A percentile compares a stretch with the other conserved stretches of the same genome.
Evolutionary conservation across 768 basidiomycete genomes (phyloP).

Genomic region (Lactarius evosmus): DNA sequence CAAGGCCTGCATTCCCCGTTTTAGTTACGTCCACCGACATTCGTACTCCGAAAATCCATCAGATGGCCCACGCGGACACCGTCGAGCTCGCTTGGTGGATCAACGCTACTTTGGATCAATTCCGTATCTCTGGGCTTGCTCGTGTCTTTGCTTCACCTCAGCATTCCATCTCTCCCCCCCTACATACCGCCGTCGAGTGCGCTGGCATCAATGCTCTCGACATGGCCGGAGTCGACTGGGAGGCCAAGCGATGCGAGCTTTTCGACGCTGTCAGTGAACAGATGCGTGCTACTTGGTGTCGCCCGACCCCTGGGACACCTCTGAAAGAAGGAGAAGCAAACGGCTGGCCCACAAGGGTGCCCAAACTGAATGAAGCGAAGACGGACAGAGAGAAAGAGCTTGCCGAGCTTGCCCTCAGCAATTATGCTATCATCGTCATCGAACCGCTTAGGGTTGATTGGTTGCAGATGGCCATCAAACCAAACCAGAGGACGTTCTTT

Average conservation of each 20-base stretch:
- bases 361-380: slow-evolving; percentile 41
- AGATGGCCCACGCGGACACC: slow-evolving; percentile 47
- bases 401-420: slow-evolving; percentile 53
- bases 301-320: slow-evolving; percentile 59
- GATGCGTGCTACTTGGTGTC: slow-evolving; percentile 71
- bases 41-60: slow-evolving; percentile 63
- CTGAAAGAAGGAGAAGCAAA: slow-evolving; percentile 54
- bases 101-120: slow-evolving; percentile 63
- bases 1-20: slow-evolving; percentile 50
- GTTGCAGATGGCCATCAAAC: slow-evolving; percentile 54
- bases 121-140: slow-evolving; percentile 59
- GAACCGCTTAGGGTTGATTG: slow-evolving; percentile 71
- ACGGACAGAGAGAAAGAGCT: slow-evolving; percentile 44
- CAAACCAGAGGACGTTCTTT: slow-evolving; percentile 58
- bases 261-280: slow-evolving; percentile 57
- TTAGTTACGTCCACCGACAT: slow-evolving; percentile 69
- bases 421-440: slow-evolving; percentile 70
- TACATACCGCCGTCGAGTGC: slow-evolving; percentile 19
- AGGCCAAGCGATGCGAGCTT: slow-evolving; percentile 52
- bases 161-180: slow-evolving; percentile 38
- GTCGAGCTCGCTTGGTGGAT: slow-evolving; percentile 78
- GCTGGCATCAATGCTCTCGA: slow-evolving; percentile 28
- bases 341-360: slow-evolving; percentile 57
- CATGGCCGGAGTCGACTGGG: slow-evolving; percentile 54
- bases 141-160: slow-evolving; percentile 52